These are phyloP conservation scores for Imleria badia DNA, from an alignment of 768 basidiomycete genomes.

Conservation along the genomic window DNA sequence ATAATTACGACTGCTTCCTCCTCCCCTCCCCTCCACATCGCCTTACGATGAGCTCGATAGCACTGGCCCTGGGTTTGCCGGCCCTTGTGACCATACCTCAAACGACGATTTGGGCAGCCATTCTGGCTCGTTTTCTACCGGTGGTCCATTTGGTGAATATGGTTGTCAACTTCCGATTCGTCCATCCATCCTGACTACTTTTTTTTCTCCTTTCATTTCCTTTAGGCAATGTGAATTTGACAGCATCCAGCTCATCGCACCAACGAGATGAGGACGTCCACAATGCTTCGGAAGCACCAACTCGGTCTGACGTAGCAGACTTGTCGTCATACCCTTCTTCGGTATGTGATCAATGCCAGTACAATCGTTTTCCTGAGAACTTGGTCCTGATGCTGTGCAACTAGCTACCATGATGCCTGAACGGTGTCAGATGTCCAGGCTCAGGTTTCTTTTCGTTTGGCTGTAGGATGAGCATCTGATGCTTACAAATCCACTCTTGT, in stretches of 20 bases:
- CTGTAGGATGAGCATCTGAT: too few relatives aligned
- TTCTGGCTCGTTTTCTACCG: conserved; percentile 13
- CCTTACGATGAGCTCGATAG: conserved; percentile 64
- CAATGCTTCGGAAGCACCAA: too few relatives aligned
- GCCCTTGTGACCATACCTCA: conserved; percentile 24
- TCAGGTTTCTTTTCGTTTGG: too few relatives aligned
- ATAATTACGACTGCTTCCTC: conserved; percentile 33
- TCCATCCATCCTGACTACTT: neutral
- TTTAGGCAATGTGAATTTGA: conserved; percentile 12
- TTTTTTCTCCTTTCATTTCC: too few relatives aligned
- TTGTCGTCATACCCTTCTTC: too few relatives aligned
- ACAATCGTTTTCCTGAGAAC: too few relatives aligned
- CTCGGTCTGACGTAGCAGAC: too few relatives aligned
- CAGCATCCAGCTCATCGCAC: conserved; percentile 15
- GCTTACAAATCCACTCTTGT: too few relatives aligned
- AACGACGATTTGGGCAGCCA: conserved; percentile 26
- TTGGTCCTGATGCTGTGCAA: too few relatives aligned
- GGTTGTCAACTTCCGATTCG: neutral
- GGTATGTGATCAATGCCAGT: too few relatives aligned
- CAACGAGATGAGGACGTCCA: conserved; percentile 45
- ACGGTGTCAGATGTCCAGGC: too few relatives aligned
- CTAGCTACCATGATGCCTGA: too few relatives aligned
- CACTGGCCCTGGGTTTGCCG: conserved; percentile 30
- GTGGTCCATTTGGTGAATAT: conserved; percentile 13
- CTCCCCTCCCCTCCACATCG: conserved; percentile 28